Evolutionary conservation across 106 monocot genomes (phyloP).

Genomic region (Phalaenopsis equestris): DNA sequence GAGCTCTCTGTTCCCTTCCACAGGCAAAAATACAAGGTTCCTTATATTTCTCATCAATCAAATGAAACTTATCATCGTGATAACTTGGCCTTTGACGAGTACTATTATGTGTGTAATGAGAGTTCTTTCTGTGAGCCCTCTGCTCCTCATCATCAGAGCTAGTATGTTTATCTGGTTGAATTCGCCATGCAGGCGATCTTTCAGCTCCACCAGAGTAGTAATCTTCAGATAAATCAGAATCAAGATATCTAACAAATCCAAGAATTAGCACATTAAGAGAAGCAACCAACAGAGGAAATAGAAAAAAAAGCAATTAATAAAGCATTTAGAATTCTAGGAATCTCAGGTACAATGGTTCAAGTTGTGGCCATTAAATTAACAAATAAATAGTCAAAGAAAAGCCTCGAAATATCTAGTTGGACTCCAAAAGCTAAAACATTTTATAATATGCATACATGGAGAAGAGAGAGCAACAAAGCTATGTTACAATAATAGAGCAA

Average conservation of each 20-base stretch:
- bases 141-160: not conserved
- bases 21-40: not conserved
- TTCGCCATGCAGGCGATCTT: not conserved
- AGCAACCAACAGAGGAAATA: not conserved
- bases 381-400: not conserved
- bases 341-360: not conserved
- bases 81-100: not conserved
- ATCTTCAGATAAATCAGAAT: not conserved
- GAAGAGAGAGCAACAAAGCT: not conserved
- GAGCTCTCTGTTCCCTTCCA: not conserved
- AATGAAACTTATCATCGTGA: not conserved
- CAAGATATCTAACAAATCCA: slow-evolving; percentile 3
- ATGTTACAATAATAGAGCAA: not conserved
- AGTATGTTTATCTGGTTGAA: not conserved
- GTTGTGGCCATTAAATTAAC: not conserved
- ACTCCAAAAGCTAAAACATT: not conserved
- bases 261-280: not conserved
- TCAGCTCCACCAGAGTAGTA: slow-evolving; percentile 1
- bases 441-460: not conserved
- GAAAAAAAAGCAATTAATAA: not conserved
- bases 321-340: not conserved
- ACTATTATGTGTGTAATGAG: not conserved
- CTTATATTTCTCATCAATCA: not conserved
- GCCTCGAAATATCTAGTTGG: not conserved
- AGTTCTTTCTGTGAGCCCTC: not conserved